Percentiles rank a stretch among this genome's conserved stretches.
phyloP scores from a whole-genome alignment of 306 rosid genomes.

The Pueraria montana region DNA sequence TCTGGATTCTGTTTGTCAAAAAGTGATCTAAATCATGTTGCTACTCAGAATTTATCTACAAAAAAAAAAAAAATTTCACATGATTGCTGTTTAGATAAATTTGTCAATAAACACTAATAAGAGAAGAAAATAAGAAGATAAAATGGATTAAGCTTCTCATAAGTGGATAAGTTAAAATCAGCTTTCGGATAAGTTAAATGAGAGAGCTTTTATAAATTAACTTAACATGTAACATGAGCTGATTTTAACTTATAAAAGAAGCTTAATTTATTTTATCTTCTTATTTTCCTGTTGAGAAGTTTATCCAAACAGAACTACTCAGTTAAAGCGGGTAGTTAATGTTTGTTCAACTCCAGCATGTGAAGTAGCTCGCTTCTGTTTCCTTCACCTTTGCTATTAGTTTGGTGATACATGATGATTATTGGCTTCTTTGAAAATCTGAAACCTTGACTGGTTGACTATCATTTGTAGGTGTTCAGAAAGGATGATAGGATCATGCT shows the following conservation, averaged over 20 bases:
- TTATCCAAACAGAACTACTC: too few relatives aligned
- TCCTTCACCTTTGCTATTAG: neutral
- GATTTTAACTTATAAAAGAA: neutral
- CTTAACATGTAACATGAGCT: too few relatives aligned
- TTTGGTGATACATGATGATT: constrained; percentile 16
- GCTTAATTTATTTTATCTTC: neutral
- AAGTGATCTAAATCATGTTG: neutral
- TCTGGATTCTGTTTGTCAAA: neutral
- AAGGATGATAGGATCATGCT: constrained; percentile 78
- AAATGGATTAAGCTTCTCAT: neutral
- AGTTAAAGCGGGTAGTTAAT: too few relatives aligned
- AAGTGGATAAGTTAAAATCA: neutral
- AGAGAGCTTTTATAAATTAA: neutral
- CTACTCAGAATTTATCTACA: neutral
- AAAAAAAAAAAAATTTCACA: neutral
- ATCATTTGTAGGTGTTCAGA: constrained; percentile 67
- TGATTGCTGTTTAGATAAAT: neutral
- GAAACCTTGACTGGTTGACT: constrained; percentile 33
- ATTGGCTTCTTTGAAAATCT: constrained; percentile 16
- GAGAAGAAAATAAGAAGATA: neutral
- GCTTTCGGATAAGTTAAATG: neutral
- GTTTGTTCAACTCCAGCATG: constrained; percentile 21
- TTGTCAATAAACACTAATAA: neutral
- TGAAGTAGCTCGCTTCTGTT: constrained; percentile 4
- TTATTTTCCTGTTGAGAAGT: neutral